Conservation (phyloP, 164 flowering plant species). For the Taxillus chinensis region DNA sequence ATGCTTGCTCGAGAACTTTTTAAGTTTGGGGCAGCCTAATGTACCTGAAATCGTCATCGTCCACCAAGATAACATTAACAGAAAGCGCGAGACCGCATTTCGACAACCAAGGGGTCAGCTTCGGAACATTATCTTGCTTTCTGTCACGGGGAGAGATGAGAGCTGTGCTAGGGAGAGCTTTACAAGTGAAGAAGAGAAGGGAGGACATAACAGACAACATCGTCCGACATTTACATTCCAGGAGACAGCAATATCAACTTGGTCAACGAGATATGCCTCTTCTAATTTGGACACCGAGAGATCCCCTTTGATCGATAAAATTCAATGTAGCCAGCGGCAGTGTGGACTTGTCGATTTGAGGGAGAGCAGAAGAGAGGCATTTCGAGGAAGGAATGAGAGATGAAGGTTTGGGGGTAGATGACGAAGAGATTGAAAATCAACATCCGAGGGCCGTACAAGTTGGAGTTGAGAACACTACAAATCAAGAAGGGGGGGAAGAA, state of each 20-base stretch:
- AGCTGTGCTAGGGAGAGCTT: slow-evolving; percentile 23
- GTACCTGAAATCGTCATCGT: slow-evolving; percentile 55
- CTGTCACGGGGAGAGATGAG: slow-evolving; percentile 35
- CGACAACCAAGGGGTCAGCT: slow-evolving; percentile 26
- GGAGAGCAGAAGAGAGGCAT: slow-evolving; percentile 9
- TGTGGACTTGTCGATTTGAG: slow-evolving; percentile 18
- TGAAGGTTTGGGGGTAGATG: slow-evolving; percentile 10
- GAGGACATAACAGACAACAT: slow-evolving; percentile 20
- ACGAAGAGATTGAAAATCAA: too few species aligned
- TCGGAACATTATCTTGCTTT: slow-evolving; percentile 26
- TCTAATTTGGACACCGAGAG: slow-evolving; percentile 16
- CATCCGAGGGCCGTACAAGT: slow-evolving; percentile 6
- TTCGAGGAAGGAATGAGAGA: slow-evolving; percentile 8
- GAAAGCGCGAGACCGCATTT: slow-evolving; percentile 22
- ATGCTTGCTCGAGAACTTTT: slow-evolving; percentile 82
- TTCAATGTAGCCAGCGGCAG: slow-evolving; percentile 18
- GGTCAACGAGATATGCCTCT: slow-evolving; percentile 11
- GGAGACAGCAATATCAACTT: slow-evolving; percentile 8
- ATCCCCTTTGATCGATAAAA: slow-evolving; percentile 19
- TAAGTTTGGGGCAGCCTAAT: slow-evolving; percentile 71
- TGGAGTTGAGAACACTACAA: slow-evolving; percentile 22
- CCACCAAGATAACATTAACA: slow-evolving; percentile 39
- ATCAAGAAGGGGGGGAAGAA: slow-evolving; percentile 41
- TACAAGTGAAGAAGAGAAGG: slow-evolving; percentile 19
- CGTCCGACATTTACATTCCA: slow-evolving; percentile 11